These are phyloP conservation scores for Eucalyptus lansdowneana DNA, from an alignment of 345 rosid species.

Conservation along the genomic window DNA sequence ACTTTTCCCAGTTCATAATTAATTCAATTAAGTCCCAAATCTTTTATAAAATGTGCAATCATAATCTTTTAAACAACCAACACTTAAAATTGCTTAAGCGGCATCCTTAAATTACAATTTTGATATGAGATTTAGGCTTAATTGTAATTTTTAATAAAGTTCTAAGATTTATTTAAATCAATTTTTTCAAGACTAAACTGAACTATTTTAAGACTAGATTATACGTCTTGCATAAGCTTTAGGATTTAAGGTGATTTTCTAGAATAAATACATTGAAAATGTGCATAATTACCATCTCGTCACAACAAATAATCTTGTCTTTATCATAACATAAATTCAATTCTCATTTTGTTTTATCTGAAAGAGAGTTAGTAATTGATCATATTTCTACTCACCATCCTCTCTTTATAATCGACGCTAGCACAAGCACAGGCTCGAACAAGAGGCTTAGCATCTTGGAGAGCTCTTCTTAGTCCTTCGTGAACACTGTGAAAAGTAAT, in stretches of 20 bases:
- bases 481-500: neutral
- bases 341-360: accelerated
- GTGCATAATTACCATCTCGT: accelerated
- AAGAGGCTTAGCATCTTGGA: neutral
- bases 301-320: neutral
- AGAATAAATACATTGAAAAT: no score
- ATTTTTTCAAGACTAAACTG: neutral
- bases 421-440: neutral
- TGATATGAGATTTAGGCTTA: neutral
- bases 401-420: neutral
- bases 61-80: accelerated
- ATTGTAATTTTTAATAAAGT: neutral
- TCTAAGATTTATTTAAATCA: neutral
- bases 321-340: no score
- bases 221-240: neutral
- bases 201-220: neutral
- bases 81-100: neutral
- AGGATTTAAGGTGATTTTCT: neutral
- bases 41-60: neutral
- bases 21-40: accelerated
- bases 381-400: neutral
- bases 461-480: neutral
- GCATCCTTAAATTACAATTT: neutral
- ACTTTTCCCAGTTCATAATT: no score
- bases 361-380: neutral